Conservation (phyloP, 2,329 filamentous ascomycete genomes). For the Hortaea sp. region DNA sequence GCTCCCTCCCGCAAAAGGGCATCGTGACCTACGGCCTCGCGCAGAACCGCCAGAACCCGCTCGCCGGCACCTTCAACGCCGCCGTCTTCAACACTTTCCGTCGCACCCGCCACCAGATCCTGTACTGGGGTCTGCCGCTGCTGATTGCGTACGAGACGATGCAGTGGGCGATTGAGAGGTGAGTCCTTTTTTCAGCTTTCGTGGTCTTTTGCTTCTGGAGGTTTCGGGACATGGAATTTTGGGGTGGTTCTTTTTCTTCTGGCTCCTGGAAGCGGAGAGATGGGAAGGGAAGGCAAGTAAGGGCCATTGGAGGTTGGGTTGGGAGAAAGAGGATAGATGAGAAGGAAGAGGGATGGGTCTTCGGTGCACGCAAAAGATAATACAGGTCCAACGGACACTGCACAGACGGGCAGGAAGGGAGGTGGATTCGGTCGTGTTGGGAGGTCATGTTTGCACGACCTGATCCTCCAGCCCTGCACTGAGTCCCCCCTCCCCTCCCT, state of each 20-base stretch:
- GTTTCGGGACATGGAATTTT: too few species aligned
- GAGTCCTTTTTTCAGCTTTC: constrained; percentile 28
- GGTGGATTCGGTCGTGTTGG: neutral
- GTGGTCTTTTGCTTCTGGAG: too few species aligned
- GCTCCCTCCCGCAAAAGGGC: constrained; percentile 48
- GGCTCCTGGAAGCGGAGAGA: neutral
- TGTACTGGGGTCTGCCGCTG: constrained; percentile 78
- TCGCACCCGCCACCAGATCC: constrained; percentile 72
- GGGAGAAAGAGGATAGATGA: neutral
- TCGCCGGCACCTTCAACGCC: constrained; percentile 66
- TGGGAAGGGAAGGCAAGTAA: neutral
- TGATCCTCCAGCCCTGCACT: too few species aligned
- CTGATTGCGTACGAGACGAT: constrained; percentile 70
- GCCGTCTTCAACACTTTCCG: constrained; percentile 95
- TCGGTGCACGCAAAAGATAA: neutral
- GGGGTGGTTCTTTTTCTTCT: too few species aligned
- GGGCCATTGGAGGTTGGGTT: too few species aligned
- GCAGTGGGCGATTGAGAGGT: constrained; percentile 89
- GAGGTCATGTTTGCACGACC: too few species aligned
- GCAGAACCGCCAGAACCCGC: constrained; percentile 78
- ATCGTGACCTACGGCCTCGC: constrained; percentile 64
- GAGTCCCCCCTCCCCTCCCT: too few species aligned
- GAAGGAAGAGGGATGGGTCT: neutral
- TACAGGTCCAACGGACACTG: neutral
- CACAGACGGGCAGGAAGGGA: neutral